Evolutionary conservation across 371 early-diverging fungal genomes (phyloP), one percentile per base, ranked within the genome.

Genomic region (Mucor mucedo): DNA sequence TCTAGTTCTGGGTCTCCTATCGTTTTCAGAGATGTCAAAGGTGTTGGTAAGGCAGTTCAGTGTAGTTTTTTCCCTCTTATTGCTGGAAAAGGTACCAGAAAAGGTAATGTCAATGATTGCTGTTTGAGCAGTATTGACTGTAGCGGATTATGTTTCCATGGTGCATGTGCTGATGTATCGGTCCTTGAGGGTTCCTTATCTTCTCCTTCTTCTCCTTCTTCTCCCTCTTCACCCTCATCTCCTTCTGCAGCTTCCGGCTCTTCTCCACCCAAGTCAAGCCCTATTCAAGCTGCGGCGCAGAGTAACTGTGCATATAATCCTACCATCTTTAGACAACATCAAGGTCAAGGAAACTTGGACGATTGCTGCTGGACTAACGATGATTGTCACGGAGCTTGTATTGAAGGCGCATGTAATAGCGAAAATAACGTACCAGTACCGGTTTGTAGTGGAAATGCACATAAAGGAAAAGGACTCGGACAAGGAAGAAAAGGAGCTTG

Each of bases 331-430:
- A 28, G 48, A 28, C 28, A 21, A 27, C 3, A 9, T 6, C 29
- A 28, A 27, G 64, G 68, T 8, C 58, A 55, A 39, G 68, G 68
- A n/a, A 48, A 48, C 28, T 27, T 48, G 21, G 27, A 48, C 28
- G 48, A 48, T 27, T 48, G 48, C 11, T 48, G 65, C 4, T 33
- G 33, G 3, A 33, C 35, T 9, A 50, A 53, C 44, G 35, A 52
- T 28, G 65, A 65, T 42, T 65, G 65, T 9, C 29, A 68, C 27
- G 59, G 64, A 40, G 40, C 54, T 16, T 68, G 68, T 42, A 42
- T 64, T 53, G 63, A 63, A 28, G 68, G 64, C 39, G 39, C 39
- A n/a, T 58, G 63, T 16, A 55, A 58, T 48, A 28, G 27, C 5
- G 54, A 58, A 29, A 48, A 48, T 28, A 48, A 48, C 6, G 9